Evolutionary conservation across 768 basidiomycete genomes (phyloP), one percentile per base, ranked within the genome.

Genomic region (Suillus sp.): DNA sequence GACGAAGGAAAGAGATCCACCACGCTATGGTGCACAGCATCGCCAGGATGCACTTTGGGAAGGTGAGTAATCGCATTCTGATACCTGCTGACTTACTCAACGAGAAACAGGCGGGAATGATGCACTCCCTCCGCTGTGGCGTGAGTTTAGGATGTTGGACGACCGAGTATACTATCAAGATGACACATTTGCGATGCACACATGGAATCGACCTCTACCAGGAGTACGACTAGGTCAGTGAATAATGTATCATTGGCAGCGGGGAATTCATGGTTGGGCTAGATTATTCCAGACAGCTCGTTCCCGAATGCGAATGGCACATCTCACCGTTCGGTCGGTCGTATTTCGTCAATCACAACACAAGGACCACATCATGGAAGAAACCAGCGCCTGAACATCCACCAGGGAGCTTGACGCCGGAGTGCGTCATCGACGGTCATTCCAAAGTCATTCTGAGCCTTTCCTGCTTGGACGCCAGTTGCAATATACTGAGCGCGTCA

Each of bases 1-100:
- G 20, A 43, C 3, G 43, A 43, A 2, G 8, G 43, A 43, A 10
- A 43, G 20, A 9, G 4, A 43, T 43, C 43, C 43, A 2, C 43
- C 50, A 32, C 50, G 8, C 18, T 51, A 51, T 51, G 50, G 50
- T 20, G 18, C 30, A 51, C 50, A 51, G 4, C 16, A 51, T 11
- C 50, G 18, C 18, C 50, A 51, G 50, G 27, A 51, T 51, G 50
- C 50, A 32, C 50, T 51, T 32, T 51, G 50, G 50, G 50, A 51
- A 51, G 50, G 50, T 32, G 30, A 32, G 50, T 20, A 32, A 51
- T 3, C 8, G 3, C 4, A 2, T 32, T 51, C 3, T 43, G 9
- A 43, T 10, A 11, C 9, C 43, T 20, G 11, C 9, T 4, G 10
- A 43, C 9, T 10, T 1, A 32, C 27, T 51, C 50, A 51, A 30